These are phyloP conservation scores for Kodamaea arcana DNA, from an alignment of 1,139 yeast genomes.

Conservation along the genomic window DNA sequence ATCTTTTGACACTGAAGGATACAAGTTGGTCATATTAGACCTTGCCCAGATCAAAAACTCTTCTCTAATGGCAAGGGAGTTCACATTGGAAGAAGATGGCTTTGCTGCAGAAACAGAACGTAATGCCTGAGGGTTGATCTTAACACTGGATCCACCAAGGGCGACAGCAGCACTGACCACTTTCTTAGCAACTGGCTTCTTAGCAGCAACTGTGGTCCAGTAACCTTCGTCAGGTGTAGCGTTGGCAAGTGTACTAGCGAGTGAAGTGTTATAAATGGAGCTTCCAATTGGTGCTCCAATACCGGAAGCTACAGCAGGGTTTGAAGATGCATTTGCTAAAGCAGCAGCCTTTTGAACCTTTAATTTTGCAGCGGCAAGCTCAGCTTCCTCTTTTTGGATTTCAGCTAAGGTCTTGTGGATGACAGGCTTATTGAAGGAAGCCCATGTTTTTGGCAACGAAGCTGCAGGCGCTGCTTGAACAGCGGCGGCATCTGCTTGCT, in stretches of 20 bases:
- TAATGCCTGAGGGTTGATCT: slow-evolving; percentile 37
- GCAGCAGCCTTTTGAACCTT: slow-evolving; percentile 17
- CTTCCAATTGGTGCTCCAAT: slow-evolving; percentile 12
- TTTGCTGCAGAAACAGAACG: slow-evolving; percentile 43
- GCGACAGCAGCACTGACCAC: slow-evolving; percentile 18
- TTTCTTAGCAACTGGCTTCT: slow-evolving; percentile 24
- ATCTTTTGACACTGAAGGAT: slow-evolving; percentile 67
- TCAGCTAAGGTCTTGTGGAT: slow-evolving; percentile 41
- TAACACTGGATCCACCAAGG: slow-evolving; percentile 9
- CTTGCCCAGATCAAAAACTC: slow-evolving; percentile 88
- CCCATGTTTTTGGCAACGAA: slow-evolving; percentile 55
- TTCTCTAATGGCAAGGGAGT: slow-evolving; percentile 36
- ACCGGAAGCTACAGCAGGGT: slow-evolving; percentile 9
- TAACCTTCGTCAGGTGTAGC: slow-evolving; percentile 31
- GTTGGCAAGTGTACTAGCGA: slow-evolving; percentile 20
- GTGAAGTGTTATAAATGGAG: slow-evolving; percentile 12
- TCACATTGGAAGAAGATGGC: slow-evolving; percentile 23
- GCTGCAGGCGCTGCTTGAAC: slow-evolving; percentile 18
- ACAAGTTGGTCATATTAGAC: slow-evolving; percentile 64
- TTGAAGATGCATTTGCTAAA: slow-evolving; percentile 10
- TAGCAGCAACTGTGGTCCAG: slow-evolving; percentile 45
- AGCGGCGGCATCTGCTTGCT: slow-evolving; percentile 17
- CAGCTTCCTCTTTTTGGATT: slow-evolving; percentile 45
- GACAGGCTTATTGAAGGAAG: slow-evolving; percentile 22
- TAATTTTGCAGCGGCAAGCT: slow-evolving; percentile 32